Evolutionary conservation across 805 yeast species (phyloP).

Genomic region (Hyphopichia homilentoma): DNA sequence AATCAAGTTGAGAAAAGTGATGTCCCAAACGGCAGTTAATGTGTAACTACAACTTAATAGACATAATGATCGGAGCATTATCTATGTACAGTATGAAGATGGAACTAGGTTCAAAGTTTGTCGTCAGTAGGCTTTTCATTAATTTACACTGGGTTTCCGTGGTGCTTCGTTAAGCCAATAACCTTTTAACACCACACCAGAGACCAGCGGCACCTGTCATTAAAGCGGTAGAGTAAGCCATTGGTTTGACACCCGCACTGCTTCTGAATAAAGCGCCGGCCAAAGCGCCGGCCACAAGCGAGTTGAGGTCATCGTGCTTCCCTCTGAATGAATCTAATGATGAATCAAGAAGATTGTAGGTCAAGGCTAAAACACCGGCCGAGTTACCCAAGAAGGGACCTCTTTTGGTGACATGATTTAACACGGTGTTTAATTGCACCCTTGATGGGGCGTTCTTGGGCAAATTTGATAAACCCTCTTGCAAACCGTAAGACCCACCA

Average conservation of each 20-base stretch:
- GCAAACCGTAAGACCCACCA: constrained; percentile 87
- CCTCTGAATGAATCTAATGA: constrained; percentile 79
- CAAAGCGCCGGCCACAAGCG: constrained; percentile 83
- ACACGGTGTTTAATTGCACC: constrained; percentile 80
- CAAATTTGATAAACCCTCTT: constrained; percentile 78
- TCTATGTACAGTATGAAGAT: constrained; percentile 1
- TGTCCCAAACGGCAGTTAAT: no score
- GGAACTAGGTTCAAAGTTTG: constrained; percentile 3
- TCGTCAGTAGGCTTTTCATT: no score
- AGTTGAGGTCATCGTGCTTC: constrained; percentile 80
- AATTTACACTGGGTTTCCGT: no score
- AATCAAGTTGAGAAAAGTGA: neutral
- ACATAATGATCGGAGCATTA: no score
- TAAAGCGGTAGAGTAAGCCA: constrained; percentile 80
- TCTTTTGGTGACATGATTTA: constrained; percentile 89
- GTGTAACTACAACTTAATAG: no score
- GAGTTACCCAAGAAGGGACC: constrained; percentile 96
- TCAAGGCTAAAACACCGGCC: constrained; percentile 89
- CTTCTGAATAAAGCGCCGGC: constrained; percentile 91
- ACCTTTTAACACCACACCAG: constrained; percentile 81
- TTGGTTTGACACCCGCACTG: constrained; percentile 79
- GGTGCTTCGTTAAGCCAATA: constrained; percentile 13
- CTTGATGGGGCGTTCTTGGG: constrained; percentile 76
- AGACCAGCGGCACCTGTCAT: constrained; percentile 88
- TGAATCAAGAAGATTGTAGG: constrained; percentile 82